These are phyloP conservation scores for Astathelohania contejeani DNA, from an alignment of 371 early-diverging fungal genomes.

Conservation along the genomic window DNA sequence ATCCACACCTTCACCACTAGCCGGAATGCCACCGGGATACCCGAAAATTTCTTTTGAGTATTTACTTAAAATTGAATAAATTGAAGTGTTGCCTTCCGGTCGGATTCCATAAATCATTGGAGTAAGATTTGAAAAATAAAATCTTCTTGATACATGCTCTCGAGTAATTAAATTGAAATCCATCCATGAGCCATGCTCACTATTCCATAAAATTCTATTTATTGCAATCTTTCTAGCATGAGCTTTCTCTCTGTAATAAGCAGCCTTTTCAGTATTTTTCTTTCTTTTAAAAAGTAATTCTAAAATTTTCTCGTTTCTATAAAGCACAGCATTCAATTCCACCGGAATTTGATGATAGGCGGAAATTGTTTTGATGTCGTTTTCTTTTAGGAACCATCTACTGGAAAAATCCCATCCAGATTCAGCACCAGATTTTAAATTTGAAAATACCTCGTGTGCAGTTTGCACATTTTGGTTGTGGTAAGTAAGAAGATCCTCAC, in stretches of 20 bases:
- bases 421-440: slow-evolving; percentile 66
- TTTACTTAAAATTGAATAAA: slow-evolving; percentile 22
- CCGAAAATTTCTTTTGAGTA: slow-evolving; percentile 36
- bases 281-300: slow-evolving; percentile 52
- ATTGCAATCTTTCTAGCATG: slow-evolving; percentile 43
- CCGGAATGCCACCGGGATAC: slow-evolving; percentile 58
- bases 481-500: slow-evolving; percentile 55
- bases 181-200: slow-evolving; percentile 34
- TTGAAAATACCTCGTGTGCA: slow-evolving; percentile 51
- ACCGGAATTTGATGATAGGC: slow-evolving; percentile 60
- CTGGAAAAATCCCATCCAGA: slow-evolving; percentile 70
- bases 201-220: slow-evolving; percentile 49
- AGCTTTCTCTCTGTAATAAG: slow-evolving; percentile 30
- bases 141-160: slow-evolving; percentile 50
- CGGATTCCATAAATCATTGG: slow-evolving; percentile 54
- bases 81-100: slow-evolving; percentile 5
- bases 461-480: slow-evolving; percentile 36
- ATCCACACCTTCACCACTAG: slow-evolving; percentile 44
- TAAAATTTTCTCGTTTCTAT: slow-evolving; percentile 57
- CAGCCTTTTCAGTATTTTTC: slow-evolving; percentile 21
- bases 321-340: slow-evolving; percentile 67
- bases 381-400: slow-evolving; percentile 55
- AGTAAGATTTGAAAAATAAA: slow-evolving; percentile 53
- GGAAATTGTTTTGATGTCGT: slow-evolving; percentile 48
- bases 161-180: slow-evolving; percentile 47